Evolutionary conservation across 2,329 filamentous ascomycete species (phyloP).

Genomic region (Botrytis sinoallii): DNA sequence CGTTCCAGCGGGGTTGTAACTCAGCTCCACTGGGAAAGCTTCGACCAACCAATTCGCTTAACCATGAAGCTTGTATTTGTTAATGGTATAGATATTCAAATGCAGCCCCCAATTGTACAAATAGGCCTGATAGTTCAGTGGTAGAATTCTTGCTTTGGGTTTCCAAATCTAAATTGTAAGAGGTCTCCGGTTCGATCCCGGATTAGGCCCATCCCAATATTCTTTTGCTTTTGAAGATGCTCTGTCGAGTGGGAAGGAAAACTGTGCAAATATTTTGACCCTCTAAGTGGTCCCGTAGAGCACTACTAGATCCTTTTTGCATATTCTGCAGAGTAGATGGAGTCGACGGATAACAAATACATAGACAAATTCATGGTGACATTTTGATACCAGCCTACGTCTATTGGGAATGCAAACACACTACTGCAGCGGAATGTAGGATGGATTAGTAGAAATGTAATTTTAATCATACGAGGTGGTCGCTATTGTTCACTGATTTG

Average conservation of each 20-base stretch:
- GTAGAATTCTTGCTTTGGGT: not conserved
- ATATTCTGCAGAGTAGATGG: not conserved
- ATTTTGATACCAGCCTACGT: not conserved
- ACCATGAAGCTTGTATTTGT: fast-evolving
- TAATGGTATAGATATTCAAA: fast-evolving
- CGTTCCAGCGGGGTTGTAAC: not conserved
- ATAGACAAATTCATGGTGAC: too few species aligned
- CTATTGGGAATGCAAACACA: not conserved
- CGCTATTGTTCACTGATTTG: not conserved
- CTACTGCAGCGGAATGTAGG: not conserved
- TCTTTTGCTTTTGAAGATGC: not conserved
- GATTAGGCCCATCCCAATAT: not conserved
- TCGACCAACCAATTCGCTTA: not conserved
- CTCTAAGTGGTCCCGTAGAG: too few species aligned
- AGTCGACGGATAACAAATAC: too few species aligned
- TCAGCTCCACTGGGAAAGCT: not conserved
- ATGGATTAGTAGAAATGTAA: not conserved
- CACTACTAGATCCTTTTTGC: too few species aligned
- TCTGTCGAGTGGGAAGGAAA: not conserved
- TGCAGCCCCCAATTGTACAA: fast-evolving
- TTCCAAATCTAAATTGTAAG: not conserved
- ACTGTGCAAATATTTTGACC: not conserved
- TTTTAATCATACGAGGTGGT: too few species aligned
- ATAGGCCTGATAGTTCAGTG: constrained; percentile 6
- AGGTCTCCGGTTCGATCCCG: not conserved